phyloP scores from a whole-genome alignment of 768 basidiomycete species.

The Termitomyces sp. region DNA sequence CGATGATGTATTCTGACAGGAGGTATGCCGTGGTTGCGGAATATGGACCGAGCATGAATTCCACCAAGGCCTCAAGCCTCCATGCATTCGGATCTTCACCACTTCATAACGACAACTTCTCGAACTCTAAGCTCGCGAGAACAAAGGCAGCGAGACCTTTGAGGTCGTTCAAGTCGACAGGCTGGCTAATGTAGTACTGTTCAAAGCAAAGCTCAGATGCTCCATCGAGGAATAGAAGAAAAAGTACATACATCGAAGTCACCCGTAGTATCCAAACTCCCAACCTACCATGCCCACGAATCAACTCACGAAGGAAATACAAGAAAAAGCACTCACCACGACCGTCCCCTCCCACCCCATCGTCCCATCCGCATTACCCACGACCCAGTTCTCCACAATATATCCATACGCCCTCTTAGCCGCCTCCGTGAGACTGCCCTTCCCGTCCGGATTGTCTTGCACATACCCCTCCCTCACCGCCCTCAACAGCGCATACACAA shows the following conservation, averaged over 20 bases:
- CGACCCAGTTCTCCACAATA: slow-evolving; percentile 34
- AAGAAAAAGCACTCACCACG: slow-evolving; percentile 22
- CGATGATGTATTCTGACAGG: not conserved
- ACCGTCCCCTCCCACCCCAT: slow-evolving; percentile 44
- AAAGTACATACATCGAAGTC: slow-evolving; percentile 28
- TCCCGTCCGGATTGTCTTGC: slow-evolving; percentile 27
- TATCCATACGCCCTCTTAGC: slow-evolving; percentile 39
- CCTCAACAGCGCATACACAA: slow-evolving; percentile 40
- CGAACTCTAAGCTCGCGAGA: slow-evolving; percentile 41
- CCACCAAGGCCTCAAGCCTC: not conserved
- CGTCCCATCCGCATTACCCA: slow-evolving; percentile 36
- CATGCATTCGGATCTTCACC: not conserved
- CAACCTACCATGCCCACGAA: slow-evolving; percentile 24
- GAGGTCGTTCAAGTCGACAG: slow-evolving; percentile 36
- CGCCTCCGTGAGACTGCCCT: slow-evolving; percentile 25
- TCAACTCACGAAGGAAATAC: not conserved
- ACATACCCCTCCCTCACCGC: slow-evolving; percentile 39
- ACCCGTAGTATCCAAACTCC: slow-evolving; percentile 32
- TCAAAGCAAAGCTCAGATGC: not conserved
- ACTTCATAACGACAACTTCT: slow-evolving; percentile 18
- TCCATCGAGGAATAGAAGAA: not conserved
- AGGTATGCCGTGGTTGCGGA: not conserved
- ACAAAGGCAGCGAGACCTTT: slow-evolving; percentile 43
- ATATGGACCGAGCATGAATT: not conserved
- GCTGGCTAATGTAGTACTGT: slow-evolving; percentile 40